These are phyloP conservation scores for Hymenochaete sp. DNA, from an alignment of 1,284 basidiomycete species.

Conservation along the genomic window DNA sequence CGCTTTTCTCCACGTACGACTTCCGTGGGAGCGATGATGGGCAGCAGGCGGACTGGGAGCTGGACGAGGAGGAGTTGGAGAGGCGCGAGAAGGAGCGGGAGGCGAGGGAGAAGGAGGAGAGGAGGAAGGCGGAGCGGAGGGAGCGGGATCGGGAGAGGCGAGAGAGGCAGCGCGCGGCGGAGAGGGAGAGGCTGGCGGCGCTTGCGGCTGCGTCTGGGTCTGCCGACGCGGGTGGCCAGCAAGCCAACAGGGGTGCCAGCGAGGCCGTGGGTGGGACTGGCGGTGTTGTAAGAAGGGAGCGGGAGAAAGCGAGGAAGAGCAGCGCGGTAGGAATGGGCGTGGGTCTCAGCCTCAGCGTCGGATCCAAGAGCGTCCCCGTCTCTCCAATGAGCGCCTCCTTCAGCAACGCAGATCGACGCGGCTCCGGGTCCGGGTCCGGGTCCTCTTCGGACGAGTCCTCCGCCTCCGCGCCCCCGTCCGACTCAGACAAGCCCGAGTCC, in stretches of 20 bases:
- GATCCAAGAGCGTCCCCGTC: no score
- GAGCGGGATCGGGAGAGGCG: slow-evolving; percentile 6
- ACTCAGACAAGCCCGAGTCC: slow-evolving; percentile 2
- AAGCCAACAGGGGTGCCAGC: no score
- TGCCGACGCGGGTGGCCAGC: slow-evolving; percentile 1
- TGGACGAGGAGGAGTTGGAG: not conserved
- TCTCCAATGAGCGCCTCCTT: no score
- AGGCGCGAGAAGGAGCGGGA: not conserved
- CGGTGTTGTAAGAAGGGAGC: not conserved
- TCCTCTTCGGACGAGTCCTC: slow-evolving; percentile 9
- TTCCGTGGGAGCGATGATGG: not conserved
- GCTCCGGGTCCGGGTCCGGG: slow-evolving; percentile 2
- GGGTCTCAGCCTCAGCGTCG: no score
- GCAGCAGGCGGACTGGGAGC: not conserved
- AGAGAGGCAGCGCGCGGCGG: not conserved
- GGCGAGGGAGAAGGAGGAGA: not conserved
- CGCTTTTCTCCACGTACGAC: slow-evolving; percentile 7
- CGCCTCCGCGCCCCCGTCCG: not conserved
- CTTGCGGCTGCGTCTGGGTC: not conserved
- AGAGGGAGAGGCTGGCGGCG: not conserved
- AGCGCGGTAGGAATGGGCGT: not conserved
- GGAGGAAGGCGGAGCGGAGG: slow-evolving; percentile 4
- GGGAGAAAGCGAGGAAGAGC: slow-evolving; percentile 2
- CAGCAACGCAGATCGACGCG: no score
- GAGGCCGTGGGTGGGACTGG: no score